Percentiles rank a stretch among this genome's conserved stretches.
Conservation (phyloP, 345 rosid genomes). For the Aethionema arabicum region DNA sequence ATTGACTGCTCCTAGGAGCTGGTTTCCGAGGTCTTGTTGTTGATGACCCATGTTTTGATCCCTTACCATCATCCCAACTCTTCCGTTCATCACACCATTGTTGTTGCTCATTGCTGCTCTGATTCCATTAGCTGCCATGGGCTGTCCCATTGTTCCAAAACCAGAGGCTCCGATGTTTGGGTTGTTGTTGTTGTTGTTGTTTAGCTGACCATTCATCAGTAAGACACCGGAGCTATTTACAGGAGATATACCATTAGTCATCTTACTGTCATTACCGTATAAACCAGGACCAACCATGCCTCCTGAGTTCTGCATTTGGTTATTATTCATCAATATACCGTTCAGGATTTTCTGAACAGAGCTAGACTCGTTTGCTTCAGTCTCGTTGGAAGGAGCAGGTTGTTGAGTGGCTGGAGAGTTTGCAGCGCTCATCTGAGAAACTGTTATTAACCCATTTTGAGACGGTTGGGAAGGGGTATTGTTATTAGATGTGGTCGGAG, state of each 20-base stretch:
- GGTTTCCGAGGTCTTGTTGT: slow-evolving; percentile 83
- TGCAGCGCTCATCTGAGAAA: slow-evolving; percentile 60
- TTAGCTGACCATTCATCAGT: slow-evolving; percentile 54
- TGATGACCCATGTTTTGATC: slow-evolving; percentile 46
- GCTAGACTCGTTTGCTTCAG: slow-evolving; percentile 64
- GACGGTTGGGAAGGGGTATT: slow-evolving; percentile 40
- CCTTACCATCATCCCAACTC: slow-evolving; percentile 60
- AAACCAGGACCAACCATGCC: slow-evolving; percentile 59
- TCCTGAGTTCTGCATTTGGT: slow-evolving; percentile 51
- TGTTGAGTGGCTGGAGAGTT: slow-evolving; percentile 70
- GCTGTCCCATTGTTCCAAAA: slow-evolving; percentile 53
- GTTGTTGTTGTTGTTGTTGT: slow-evolving; percentile 40
- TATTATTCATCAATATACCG: slow-evolving; percentile 61
- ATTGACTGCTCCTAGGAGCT: slow-evolving; percentile 71
- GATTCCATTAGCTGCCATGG: slow-evolving; percentile 59
- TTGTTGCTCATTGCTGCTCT: slow-evolving; percentile 28
- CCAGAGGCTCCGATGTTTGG: slow-evolving; percentile 47
- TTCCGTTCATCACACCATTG: slow-evolving; percentile 58
- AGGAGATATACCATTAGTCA: slow-evolving; percentile 27
- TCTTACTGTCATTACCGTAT: slow-evolving; percentile 57
- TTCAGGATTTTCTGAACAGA: slow-evolving; percentile 88
- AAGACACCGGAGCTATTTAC: slow-evolving; percentile 47
- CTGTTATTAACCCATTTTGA: slow-evolving; percentile 49
- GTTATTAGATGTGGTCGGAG: slow-evolving; percentile 63
- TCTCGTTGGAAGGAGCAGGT: slow-evolving; percentile 42